Conservation (phyloP, 2,329 filamentous ascomycete genomes). For the Alternaria brassicae region DNA sequence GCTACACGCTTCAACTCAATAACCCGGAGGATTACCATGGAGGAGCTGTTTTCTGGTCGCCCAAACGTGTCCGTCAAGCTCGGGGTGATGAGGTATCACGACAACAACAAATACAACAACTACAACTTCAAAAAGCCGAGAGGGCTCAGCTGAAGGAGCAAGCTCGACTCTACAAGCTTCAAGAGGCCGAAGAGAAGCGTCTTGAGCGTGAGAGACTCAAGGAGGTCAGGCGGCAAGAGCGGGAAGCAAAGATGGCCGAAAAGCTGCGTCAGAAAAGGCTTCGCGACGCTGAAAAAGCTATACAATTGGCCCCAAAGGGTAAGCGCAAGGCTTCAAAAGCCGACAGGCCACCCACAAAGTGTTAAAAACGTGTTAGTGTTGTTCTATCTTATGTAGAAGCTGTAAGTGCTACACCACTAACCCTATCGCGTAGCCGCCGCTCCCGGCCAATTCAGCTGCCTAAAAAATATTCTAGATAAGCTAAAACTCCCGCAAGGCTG, state of each 20-base stretch:
- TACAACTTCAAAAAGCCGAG: not conserved
- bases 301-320: not conserved
- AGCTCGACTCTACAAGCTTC: not conserved
- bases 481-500: no score
- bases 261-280: not conserved
- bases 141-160: not conserved
- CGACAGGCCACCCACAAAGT: not conserved
- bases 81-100: not conserved
- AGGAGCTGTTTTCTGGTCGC: not conserved
- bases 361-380: not conserved
- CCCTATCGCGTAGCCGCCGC: no score
- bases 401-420: not conserved
- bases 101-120: not conserved
- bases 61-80: not conserved
- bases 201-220: not conserved
- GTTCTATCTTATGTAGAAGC: not conserved
- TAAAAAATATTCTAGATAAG: no score
- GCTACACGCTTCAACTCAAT: not conserved
- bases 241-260: not conserved
- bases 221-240: not conserved
- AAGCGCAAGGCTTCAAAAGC: not conserved
- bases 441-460: no score
- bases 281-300: not conserved
- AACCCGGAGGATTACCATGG: not conserved
- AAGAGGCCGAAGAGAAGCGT: not conserved